A percentile compares a stretch with the other conserved stretches of the same genome.
These are phyloP conservation scores for Neostapfia colusana DNA, from an alignment of 176 grass and related monocot genomes.

Conservation along the genomic window DNA sequence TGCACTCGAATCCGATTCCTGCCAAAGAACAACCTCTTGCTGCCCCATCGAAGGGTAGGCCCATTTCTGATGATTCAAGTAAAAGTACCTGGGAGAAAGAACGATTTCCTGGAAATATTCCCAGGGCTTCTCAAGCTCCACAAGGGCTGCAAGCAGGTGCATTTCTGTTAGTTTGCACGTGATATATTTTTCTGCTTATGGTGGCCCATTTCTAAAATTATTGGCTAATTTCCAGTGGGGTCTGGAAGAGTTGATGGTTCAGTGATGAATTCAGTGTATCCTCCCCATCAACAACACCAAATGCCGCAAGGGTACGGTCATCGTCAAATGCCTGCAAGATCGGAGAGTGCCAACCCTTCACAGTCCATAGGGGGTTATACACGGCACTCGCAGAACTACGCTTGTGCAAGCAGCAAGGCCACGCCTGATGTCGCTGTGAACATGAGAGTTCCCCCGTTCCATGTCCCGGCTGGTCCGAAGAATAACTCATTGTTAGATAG, in stretches of 20 bases:
- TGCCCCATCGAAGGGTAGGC: constrained; percentile 45
- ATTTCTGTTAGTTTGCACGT: neutral
- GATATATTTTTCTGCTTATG: neutral
- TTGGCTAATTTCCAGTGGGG: constrained; percentile 39
- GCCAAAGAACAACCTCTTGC: constrained; percentile 56
- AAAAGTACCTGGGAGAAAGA: constrained; percentile 48
- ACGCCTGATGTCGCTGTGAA: constrained; percentile 48
- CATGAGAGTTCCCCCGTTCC: constrained; percentile 63
- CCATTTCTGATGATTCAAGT: constrained; percentile 40
- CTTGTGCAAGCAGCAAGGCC: constrained; percentile 39
- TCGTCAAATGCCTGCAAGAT: constrained; percentile 40
- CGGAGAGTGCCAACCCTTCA: constrained; percentile 39
- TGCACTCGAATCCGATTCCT: constrained; percentile 76
- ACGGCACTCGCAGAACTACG: constrained; percentile 38
- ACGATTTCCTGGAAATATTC: constrained; percentile 37
- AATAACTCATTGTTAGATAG: constrained; percentile 37
- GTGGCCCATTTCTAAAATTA: constrained; percentile 1
- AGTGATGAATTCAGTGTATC: constrained; percentile 51
- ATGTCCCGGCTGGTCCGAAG: constrained; percentile 45
- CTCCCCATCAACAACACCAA: constrained; percentile 50
- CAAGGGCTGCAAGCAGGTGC: constrained; percentile 65
- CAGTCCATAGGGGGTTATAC: constrained; percentile 45
- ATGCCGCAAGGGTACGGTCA: constrained; percentile 52
- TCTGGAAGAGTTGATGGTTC: constrained; percentile 55
- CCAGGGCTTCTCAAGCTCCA: constrained; percentile 38